Conservation (phyloP, 306 rosid species). For the Rosa rugosa region DNA sequence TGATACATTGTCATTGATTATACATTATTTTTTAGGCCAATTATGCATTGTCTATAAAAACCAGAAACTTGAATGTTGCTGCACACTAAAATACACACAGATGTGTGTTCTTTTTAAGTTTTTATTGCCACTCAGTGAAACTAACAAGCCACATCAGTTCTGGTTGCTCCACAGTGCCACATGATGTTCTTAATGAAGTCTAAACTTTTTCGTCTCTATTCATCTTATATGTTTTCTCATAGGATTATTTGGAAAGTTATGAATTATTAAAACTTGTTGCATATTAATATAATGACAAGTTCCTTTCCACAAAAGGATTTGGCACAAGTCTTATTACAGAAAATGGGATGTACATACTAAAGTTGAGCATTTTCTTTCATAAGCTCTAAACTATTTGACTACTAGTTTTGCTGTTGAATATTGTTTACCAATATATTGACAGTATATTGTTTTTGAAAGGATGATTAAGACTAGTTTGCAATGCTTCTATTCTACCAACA, state of each 20-base stretch:
- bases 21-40: neutral
- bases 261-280: neutral
- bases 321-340: conserved; percentile 3
- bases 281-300: neutral
- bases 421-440: neutral
- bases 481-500: conserved; percentile 15
- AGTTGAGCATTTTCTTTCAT: neutral
- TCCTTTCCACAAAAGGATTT: neutral
- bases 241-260: neutral
- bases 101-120: neutral
- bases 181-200: neutral
- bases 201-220: neutral
- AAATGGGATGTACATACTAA: neutral
- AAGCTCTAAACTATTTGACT: neutral
- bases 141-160: neutral
- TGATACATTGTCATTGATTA: neutral
- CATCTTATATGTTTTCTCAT: neutral
- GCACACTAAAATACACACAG: neutral
- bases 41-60: neutral
- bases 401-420: neutral
- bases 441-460: neutral
- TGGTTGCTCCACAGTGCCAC: neutral
- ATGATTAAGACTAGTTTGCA: conserved; percentile 7
- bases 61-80: neutral
- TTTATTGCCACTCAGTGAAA: neutral